phyloP scores from a whole-genome alignment of 805 yeast species.

The Schizosaccharomyces octosporus region DNA sequence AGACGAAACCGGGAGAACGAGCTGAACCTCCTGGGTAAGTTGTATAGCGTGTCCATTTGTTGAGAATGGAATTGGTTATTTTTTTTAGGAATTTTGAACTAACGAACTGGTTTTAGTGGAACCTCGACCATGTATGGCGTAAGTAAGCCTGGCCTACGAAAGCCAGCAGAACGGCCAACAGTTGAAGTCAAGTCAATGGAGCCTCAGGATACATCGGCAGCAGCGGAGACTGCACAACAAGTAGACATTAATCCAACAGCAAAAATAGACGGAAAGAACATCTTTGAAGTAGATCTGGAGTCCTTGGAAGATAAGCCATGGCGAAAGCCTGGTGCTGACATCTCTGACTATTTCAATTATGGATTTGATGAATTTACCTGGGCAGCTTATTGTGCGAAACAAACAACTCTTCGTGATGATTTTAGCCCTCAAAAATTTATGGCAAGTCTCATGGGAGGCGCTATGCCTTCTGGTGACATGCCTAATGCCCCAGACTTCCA shows the following conservation, averaged over 20 bases:
- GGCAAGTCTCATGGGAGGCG: conserved; percentile 6
- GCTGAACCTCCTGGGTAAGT: conserved; percentile 12
- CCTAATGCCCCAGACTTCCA: background rate
- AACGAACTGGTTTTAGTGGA: conserved; percentile 11
- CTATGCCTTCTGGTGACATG: background rate
- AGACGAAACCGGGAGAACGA: conserved; percentile 15
- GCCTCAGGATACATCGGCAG: conserved; percentile 7
- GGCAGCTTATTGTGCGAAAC: conserved; percentile 76
- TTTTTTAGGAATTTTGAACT: background rate
- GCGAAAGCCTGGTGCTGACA: conserved; percentile 92
- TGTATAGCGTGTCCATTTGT: background rate
- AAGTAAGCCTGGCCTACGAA: conserved; percentile 7
- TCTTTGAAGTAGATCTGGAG: conserved; percentile 58
- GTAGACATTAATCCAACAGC: conserved; percentile 54
- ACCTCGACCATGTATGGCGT: background rate
- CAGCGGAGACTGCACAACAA: conserved; percentile 15
- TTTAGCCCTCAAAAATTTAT: conserved; percentile 63
- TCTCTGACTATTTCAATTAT: conserved; percentile 81
- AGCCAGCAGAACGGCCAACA: conserved; percentile 9
- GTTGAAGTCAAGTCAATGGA: conserved; percentile 8
- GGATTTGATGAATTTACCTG: conserved; percentile 94
- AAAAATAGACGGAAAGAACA: conserved; percentile 51
- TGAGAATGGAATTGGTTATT: no score
- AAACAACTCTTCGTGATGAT: conserved; percentile 55
- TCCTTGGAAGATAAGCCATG: conserved; percentile 85